Conservation (phyloP, 2,329 filamentous ascomycete genomes). For the Zymoseptoria crescenta region DNA sequence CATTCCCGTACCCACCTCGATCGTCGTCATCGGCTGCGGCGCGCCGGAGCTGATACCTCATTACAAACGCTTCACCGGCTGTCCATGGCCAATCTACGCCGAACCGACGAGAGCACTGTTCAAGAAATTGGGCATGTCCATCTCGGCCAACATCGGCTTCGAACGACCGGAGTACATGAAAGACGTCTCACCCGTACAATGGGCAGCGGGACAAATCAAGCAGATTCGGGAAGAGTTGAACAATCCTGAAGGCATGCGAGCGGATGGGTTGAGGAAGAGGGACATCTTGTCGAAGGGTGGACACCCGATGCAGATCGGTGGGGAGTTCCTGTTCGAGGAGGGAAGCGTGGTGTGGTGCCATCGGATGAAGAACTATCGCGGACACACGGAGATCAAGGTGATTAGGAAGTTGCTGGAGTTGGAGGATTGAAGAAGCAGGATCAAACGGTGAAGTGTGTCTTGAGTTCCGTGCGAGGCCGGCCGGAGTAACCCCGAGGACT, state of each 20-base stretch:
- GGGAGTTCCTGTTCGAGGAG: constrained; percentile 36
- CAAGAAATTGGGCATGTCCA: constrained; percentile 30
- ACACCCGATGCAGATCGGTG: constrained; percentile 33
- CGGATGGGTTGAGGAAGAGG: constrained; percentile 9
- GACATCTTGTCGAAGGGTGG: constrained; percentile 29
- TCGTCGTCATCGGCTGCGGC: constrained; percentile 34
- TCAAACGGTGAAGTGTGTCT: background rate
- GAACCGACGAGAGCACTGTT: constrained; percentile 30
- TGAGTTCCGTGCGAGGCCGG: too few relatives aligned
- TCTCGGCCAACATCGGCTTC: constrained; percentile 27
- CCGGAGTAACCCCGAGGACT: background rate
- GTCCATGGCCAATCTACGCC: constrained; percentile 33
- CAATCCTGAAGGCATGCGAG: constrained; percentile 24
- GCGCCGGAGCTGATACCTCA: constrained; percentile 30
- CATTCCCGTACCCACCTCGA: constrained; percentile 30
- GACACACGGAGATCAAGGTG: constrained; percentile 31
- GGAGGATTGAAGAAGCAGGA: constrained; percentile 20
- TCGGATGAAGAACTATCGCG: constrained; percentile 33
- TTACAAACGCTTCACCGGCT: constrained; percentile 30
- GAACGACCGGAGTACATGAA: constrained; percentile 32
- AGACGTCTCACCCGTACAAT: constrained; percentile 25
- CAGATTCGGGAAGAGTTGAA: constrained; percentile 21
- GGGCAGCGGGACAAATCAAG: constrained; percentile 27
- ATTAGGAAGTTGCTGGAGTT: constrained; percentile 32
- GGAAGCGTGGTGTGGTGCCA: constrained; percentile 36